Evolutionary conservation across 495 filamentous ascomycete species (phyloP).

Genomic region (Pyronema domesticum): DNA sequence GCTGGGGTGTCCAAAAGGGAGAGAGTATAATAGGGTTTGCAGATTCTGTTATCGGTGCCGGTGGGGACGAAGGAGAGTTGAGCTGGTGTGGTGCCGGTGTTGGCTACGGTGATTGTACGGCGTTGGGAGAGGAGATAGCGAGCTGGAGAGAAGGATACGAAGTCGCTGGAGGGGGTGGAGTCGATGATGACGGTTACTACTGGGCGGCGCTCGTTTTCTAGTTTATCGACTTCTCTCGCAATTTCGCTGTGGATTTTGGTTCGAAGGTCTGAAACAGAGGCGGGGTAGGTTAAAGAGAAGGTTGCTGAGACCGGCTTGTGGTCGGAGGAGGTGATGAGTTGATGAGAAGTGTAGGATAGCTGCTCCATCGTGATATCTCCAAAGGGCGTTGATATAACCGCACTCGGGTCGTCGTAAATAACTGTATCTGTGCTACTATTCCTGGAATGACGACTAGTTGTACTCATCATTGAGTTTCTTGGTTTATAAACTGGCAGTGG

Average conservation of each 20-base stretch:
- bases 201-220: conserved; percentile 82
- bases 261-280: conserved; percentile 66
- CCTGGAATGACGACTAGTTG: conserved; percentile 1
- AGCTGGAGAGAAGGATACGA: conserved; percentile 60
- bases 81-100: conserved; percentile 66
- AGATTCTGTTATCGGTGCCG: conserved; percentile 25
- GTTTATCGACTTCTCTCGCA: conserved; percentile 68
- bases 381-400: conserved; percentile 11
- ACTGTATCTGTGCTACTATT: no score
- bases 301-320: conserved; percentile 78
- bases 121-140: conserved; percentile 45
- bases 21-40: conserved; percentile 16
- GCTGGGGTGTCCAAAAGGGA: conserved; percentile 3
- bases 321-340: conserved; percentile 77
- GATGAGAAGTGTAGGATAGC: conserved; percentile 59
- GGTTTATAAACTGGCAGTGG: conserved; percentile 5
- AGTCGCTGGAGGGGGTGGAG: conserved; percentile 25
- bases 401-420: conserved; percentile 9
- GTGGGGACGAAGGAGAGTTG: conserved; percentile 48
- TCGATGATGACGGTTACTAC: conserved; percentile 73
- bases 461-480: background rate
- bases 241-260: conserved; percentile 71
- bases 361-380: conserved; percentile 18
- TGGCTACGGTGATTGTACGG: conserved; percentile 64
- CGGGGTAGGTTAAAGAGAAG: conserved; percentile 68